phyloP scores from a whole-genome alignment of 148 eudicot species.

The Rhododendron vialii region DNA sequence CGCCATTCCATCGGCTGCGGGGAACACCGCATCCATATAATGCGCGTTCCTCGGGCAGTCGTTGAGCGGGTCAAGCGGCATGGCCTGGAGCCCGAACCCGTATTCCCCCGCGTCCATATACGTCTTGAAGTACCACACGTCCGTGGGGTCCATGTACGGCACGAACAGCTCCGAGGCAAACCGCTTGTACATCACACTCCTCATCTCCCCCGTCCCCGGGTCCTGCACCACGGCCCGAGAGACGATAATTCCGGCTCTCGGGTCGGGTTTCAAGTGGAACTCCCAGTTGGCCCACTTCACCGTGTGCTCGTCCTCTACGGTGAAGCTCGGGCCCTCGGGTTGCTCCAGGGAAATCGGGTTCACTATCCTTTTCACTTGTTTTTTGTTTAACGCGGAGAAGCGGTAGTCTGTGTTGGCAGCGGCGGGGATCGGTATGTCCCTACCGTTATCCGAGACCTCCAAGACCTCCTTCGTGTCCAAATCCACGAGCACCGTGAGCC shows the following conservation, averaged over 20 bases:
- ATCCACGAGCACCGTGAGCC: conserved; percentile 76
- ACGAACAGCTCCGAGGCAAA: conserved; percentile 89
- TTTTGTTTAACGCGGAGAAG: conserved; percentile 36
- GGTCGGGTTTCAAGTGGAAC: conserved; percentile 90
- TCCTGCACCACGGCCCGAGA: conserved; percentile 66
- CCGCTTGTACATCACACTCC: conserved; percentile 91
- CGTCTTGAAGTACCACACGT: conserved; percentile 97
- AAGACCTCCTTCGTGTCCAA: conserved; percentile 69
- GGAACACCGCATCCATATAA: conserved; percentile 92
- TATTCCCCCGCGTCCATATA: conserved; percentile 99
- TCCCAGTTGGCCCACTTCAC: conserved; percentile 97
- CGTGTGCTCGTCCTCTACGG: conserved; percentile 45
- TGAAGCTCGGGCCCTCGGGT: conserved; percentile 84
- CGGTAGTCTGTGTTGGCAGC: conserved; percentile 86
- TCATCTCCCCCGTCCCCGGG: conserved; percentile 50
- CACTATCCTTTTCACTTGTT: conserved; percentile 23
- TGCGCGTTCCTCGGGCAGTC: conserved; percentile 92
- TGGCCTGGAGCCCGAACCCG: conserved; percentile 89
- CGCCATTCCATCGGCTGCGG: conserved; percentile 81
- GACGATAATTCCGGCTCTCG: conserved; percentile 86
- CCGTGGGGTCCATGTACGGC: conserved; percentile 96
- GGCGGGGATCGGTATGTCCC: conserved; percentile 65
- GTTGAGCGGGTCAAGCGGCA: conserved; percentile 89
- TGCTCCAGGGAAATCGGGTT: conserved; percentile 93
- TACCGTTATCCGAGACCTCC: conserved; percentile 57